A percentile compares a stretch with the other conserved stretches of the same genome.
Conservation (phyloP, 257 asterid species). For the Cynanchum wilfordii region DNA sequence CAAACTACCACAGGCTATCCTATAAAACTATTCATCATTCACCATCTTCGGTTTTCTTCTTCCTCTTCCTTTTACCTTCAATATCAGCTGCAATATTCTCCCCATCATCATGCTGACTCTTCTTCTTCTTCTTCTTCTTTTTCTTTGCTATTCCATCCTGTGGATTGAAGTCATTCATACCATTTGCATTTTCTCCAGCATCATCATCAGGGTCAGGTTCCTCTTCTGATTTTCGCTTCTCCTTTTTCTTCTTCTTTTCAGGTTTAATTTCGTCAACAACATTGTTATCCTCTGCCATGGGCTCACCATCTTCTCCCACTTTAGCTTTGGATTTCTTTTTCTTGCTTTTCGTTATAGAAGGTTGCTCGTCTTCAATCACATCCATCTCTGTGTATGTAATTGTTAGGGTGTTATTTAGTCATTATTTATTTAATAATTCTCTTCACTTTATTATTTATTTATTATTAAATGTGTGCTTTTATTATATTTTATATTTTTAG, state of each 20-base stretch:
- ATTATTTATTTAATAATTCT: no score
- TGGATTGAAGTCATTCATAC: conserved; percentile 24
- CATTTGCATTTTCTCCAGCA: conserved; percentile 19
- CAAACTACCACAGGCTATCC: not conserved
- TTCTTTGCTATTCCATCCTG: conserved; percentile 43
- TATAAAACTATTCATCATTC: not conserved
- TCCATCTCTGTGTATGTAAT: conserved; percentile 29
- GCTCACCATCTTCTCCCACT: conserved; percentile 19
- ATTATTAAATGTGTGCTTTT: no score
- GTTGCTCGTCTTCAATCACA: conserved; percentile 19
- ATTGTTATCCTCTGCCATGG: conserved; percentile 42
- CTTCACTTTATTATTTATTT: no score
- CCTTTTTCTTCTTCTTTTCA: conserved; percentile 69
- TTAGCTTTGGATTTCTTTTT: conserved; percentile 38
- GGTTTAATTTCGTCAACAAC: conserved; percentile 54
- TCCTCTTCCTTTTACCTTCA: conserved; percentile 55
- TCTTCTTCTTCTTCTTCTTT: conserved; percentile 46
- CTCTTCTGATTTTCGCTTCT: conserved; percentile 35
- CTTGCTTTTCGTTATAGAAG: conserved; percentile 39
- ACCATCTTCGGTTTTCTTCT: conserved; percentile 22
- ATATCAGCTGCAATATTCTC: conserved; percentile 33
- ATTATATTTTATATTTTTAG: no score
- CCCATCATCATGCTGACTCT: conserved; percentile 34
- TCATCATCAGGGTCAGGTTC: conserved; percentile 19
- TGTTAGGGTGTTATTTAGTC: no score